A percentile compares a stretch with the other conserved stretches of the same genome.
Conservation (phyloP, 805 yeast species). For the Cyberlindnera suaveolens region DNA sequence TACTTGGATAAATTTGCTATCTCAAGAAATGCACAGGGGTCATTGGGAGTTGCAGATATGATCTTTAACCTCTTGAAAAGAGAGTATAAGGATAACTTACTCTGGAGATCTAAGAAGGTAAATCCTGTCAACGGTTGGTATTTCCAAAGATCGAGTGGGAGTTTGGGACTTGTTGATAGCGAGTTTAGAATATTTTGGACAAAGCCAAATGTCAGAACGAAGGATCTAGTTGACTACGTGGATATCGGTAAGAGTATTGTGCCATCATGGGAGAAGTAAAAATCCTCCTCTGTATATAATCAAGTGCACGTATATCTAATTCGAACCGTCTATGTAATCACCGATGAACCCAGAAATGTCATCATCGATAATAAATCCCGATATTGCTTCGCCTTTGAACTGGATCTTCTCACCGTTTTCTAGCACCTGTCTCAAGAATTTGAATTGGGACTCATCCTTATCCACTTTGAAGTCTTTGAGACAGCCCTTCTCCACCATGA, state of each 20-base stretch:
- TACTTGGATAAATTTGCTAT: conserved; percentile 95
- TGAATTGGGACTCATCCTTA: conserved; percentile 26
- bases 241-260: conserved; percentile 50
- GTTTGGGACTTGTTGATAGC: conserved; percentile 38
- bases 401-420: conserved; percentile 23
- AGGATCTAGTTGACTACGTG: conserved; percentile 40
- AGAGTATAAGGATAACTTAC: conserved; percentile 58
- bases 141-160: conserved; percentile 82
- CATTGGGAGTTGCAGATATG: conserved; percentile 90
- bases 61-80: conserved; percentile 75
- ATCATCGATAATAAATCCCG: conserved; percentile 40
- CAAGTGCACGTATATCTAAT: conserved; percentile 2
- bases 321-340: conserved; percentile 37
- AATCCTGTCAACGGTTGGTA: conserved; percentile 98
- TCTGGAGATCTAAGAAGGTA: conserved; percentile 79
- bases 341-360: conserved; percentile 41
- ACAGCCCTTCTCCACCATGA: conserved; percentile 48
- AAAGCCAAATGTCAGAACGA: conserved; percentile 25
- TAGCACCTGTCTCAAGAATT: conserved; percentile 27
- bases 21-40: conserved; percentile 74
- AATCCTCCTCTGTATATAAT: not conserved
- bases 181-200: conserved; percentile 41
- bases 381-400: conserved; percentile 38
- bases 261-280: conserved; percentile 39
- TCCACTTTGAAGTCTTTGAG: conserved; percentile 21